phyloP scores from a whole-genome alignment of 768 basidiomycete species.

The Phanerochaete carnosa region DNA sequence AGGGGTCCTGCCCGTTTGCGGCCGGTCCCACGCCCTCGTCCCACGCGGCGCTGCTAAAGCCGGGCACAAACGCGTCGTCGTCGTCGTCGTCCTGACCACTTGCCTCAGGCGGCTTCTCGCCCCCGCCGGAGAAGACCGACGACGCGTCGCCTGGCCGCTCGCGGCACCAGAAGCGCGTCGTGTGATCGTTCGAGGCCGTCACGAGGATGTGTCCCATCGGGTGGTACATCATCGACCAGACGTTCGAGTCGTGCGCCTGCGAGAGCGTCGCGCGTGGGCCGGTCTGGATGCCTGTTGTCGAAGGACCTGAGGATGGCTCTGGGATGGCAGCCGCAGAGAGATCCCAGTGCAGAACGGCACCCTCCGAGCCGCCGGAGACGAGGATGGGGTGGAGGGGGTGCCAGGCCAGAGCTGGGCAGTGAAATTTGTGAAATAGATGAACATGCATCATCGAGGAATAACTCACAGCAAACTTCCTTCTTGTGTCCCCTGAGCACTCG shows the following conservation, averaged over 20 bases:
- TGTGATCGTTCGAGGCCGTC: constrained; percentile 96
- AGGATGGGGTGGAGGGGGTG: constrained; percentile 92
- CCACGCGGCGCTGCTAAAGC: constrained; percentile 46
- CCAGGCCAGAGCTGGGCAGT: constrained; percentile 78
- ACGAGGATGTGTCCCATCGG: constrained; percentile 94
- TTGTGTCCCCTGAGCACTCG: constrained; percentile 92
- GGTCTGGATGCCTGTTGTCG: constrained; percentile 24
- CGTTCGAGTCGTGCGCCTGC: constrained; percentile 97
- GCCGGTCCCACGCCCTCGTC: constrained; percentile 18
- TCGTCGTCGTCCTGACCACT: constrained; percentile 57
- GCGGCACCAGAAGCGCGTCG: constrained; percentile 97
- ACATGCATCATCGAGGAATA: background rate
- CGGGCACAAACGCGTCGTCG: constrained; percentile 72
- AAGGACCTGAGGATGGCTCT: constrained; percentile 33
- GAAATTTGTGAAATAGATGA: background rate
- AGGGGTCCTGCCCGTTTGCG: constrained; percentile 34
- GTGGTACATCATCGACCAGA: constrained; percentile 95
- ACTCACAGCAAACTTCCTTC: constrained; percentile 95
- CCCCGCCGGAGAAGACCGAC: constrained; percentile 76
- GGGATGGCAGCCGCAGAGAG: constrained; percentile 62
- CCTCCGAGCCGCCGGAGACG: constrained; percentile 92
- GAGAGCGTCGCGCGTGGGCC: constrained; percentile 80
- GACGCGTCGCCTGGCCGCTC: constrained; percentile 82
- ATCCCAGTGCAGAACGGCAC: constrained; percentile 93
- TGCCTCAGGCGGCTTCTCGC: constrained; percentile 79